These are phyloP conservation scores for Mycena vulgaris DNA, from an alignment of 768 basidiomycete genomes.

Conservation along the genomic window DNA sequence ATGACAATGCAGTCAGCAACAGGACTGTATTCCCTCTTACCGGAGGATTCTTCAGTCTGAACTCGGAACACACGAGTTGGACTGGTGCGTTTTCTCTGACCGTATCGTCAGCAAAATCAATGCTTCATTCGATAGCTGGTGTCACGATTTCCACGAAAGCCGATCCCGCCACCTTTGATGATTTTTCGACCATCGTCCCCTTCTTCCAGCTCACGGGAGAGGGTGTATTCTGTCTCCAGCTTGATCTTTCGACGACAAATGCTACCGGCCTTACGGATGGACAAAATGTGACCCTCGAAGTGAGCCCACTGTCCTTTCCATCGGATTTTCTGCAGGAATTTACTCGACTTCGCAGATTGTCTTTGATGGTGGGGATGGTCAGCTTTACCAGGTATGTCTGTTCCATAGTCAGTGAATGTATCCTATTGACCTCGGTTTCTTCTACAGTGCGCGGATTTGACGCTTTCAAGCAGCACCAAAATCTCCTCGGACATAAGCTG, in stretches of 20 bases:
- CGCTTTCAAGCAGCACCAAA: slow-evolving; percentile 67
- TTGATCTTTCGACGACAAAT: slow-evolving; percentile 70
- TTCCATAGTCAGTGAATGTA: neutral
- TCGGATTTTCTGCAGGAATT: neutral
- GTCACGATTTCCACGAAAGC: too few species aligned
- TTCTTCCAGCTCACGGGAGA: too few species aligned
- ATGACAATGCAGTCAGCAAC: slow-evolving; percentile 61
- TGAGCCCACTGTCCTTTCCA: slow-evolving; percentile 31
- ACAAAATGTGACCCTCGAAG: slow-evolving; percentile 81
- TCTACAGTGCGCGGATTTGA: slow-evolving; percentile 83
- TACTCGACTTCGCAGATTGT: slow-evolving; percentile 53
- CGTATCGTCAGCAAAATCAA: too few species aligned
- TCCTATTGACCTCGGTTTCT: neutral
- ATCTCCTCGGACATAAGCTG: slow-evolving; percentile 62
- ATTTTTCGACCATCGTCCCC: slow-evolving; percentile 71
- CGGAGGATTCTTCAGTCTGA: slow-evolving; percentile 72
- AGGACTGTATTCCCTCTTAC: slow-evolving; percentile 81
- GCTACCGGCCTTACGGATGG: slow-evolving; percentile 72
- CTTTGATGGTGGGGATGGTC: slow-evolving; percentile 80
- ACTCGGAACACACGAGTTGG: slow-evolving; percentile 78
- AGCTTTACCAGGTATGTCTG: slow-evolving; percentile 73
- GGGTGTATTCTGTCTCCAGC: slow-evolving; percentile 73
- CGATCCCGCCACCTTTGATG: slow-evolving; percentile 39
- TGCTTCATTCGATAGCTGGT: too few species aligned
- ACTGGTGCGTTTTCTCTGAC: slow-evolving; percentile 67